Evolutionary conservation across 2,329 filamentous ascomycete genomes (phyloP), one percentile per base, ranked within the genome.

Genomic region (Phymatotrichopsis omnivora): DNA sequence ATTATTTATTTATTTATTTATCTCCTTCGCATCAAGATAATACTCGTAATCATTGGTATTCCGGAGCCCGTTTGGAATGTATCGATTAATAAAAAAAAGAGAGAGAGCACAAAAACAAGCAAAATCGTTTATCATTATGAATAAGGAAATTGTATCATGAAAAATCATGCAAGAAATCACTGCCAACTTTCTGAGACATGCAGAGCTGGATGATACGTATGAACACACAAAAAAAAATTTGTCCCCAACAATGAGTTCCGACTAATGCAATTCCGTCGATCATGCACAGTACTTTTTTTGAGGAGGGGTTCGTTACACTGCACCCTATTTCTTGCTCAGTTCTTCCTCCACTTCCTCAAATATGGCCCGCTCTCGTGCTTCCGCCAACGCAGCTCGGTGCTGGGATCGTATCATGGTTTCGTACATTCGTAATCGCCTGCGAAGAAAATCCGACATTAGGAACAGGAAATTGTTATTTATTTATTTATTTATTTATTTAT

Each of bases 341-440:
- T 51, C n/a, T 45, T 51, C 47, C 33, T 39, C 39, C 27, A 49
- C 28, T 42, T 55, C 51, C 11, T 46, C 39, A n/a, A 45, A 5
- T 25, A 45, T 19, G 7, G 33, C 39, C 45, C 12, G 39, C 29
- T 53, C 51, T 30, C 35, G 37, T 16, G 49, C 45, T 11, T 17
- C 35, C 19, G 35, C 52, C 12, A 52, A 41, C 31, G 36, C 17
- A 19, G 20, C 28, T 30, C 52, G 36, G 22, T 41, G 25, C 29
- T 54, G 34, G 12, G 22, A 16, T 6, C 53, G 45, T 31, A 55
- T 33, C 25, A 49, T 23, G 22, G 30, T 28, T 29, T 55, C 52
- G 27, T 55, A 55, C 12, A 37, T 33, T 10, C 49, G 37, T 35
- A 55, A 37, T 16, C 53, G 48, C 11, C 52, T 54, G n/a, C n/a